phyloP scores from a whole-genome alignment of 2,329 filamentous ascomycete genomes.

The Claviceps lovelessii region DNA sequence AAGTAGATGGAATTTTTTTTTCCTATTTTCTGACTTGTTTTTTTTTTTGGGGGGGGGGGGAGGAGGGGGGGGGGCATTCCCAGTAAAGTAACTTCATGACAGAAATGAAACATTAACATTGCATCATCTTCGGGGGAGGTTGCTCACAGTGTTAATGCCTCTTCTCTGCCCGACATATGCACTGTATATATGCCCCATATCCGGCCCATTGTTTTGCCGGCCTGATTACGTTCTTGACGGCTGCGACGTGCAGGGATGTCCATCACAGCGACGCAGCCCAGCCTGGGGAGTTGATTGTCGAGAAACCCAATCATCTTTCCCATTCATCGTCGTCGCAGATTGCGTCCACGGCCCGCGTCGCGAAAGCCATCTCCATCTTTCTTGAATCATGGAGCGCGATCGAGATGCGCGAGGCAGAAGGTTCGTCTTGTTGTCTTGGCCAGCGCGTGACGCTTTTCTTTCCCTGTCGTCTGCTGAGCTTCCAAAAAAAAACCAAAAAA shows the following conservation, averaged over 20 bases:
- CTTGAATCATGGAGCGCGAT: constrained; percentile 21
- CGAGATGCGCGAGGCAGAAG: constrained; percentile 21
- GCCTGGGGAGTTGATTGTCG: not conserved
- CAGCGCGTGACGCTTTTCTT: not conserved
- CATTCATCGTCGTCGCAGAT: not conserved
- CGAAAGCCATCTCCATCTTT: not conserved
- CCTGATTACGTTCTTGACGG: not conserved
- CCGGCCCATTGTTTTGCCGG: not conserved
- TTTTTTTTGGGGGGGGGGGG: not conserved
- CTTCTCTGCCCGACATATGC: not conserved
- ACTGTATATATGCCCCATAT: not conserved
- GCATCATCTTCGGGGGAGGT: no score
- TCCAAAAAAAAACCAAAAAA: no score
- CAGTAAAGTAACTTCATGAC: no score
- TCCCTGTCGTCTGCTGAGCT: not conserved
- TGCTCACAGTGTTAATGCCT: not conserved
- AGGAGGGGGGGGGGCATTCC: no score
- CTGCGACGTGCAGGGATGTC: not conserved
- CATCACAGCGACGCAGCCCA: not conserved
- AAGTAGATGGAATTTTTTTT: not conserved
- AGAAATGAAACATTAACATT: no score
- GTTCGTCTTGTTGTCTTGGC: constrained; percentile 9
- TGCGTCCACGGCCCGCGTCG: not conserved
- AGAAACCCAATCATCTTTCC: not conserved
- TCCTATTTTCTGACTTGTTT: not conserved